phyloP scores from a whole-genome alignment of 2,329 filamentous ascomycete species.

The Trichoderma guizhouense region DNA sequence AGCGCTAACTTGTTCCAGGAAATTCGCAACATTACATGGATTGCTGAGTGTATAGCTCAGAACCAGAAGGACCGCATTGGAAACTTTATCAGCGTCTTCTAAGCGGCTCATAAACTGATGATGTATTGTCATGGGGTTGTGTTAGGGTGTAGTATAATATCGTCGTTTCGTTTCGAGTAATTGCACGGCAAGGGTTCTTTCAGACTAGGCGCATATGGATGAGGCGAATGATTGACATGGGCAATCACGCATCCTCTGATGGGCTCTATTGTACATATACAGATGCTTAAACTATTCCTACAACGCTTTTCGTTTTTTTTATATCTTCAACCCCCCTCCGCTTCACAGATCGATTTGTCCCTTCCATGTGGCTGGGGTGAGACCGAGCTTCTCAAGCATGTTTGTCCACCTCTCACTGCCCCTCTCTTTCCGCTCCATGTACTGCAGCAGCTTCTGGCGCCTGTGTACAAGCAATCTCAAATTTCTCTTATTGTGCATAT shows the following conservation, averaged over 20 bases:
- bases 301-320: conserved; percentile 25
- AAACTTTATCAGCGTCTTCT: conserved; percentile 99
- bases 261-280: conserved; percentile 50
- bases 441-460: conserved; percentile 82
- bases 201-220: conserved; percentile 33
- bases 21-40: conserved; percentile 99
- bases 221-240: conserved; percentile 22
- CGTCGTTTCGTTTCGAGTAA: conserved; percentile 32
- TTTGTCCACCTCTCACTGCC: conserved; percentile 88
- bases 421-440: conserved; percentile 84
- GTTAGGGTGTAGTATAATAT: conserved; percentile 44
- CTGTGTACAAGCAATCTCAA: conserved; percentile 80
- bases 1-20: conserved; percentile 57
- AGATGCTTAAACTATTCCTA: conserved; percentile 39
- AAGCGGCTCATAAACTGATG: conserved; percentile 30
- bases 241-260: conserved; percentile 27
- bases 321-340: not conserved
- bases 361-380: conserved; percentile 87
- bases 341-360: conserved; percentile 64
- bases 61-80: conserved; percentile 99
- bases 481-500: conserved; percentile 94
- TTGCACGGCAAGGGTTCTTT: conserved; percentile 33
- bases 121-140: conserved; percentile 25
- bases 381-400: conserved; percentile 76
- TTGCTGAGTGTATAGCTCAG: conserved; percentile 98